Evolutionary conservation across 2,329 filamentous ascomycete genomes (phyloP).

Genomic region (Diaporthe vaccinii): DNA sequence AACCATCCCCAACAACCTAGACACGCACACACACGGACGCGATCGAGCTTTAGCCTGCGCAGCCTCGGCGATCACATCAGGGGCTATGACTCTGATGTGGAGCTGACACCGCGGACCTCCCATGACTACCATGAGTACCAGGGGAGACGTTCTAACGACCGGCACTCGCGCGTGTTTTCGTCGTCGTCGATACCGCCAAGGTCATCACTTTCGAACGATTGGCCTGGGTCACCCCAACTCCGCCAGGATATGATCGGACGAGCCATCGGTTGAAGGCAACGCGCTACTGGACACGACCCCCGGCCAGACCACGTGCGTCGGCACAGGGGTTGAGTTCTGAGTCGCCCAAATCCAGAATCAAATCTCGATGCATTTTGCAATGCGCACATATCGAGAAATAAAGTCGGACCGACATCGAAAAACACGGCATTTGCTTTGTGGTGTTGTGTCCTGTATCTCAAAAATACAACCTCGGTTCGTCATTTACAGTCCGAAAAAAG

Average conservation of each 20-base stretch:
- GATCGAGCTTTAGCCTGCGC: conserved; percentile 60
- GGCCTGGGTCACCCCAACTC: conserved; percentile 52
- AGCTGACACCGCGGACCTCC: conserved; percentile 53
- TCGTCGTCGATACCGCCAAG: conserved; percentile 59
- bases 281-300: neutral
- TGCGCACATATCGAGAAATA: neutral
- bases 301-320: neutral
- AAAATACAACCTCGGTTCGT: neutral
- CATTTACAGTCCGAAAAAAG: neutral
- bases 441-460: neutral
- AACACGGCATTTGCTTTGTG: neutral
- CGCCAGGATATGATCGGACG: conserved; percentile 64
- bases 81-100: conserved; percentile 48
- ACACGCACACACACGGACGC: conserved; percentile 57
- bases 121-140: conserved; percentile 51
- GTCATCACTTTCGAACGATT: conserved; percentile 62
- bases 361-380: neutral
- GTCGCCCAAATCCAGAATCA: neutral
- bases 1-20: conserved; percentile 50
- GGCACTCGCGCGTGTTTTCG: conserved; percentile 58
- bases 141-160: conserved; percentile 41
- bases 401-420: neutral
- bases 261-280: conserved; percentile 64
- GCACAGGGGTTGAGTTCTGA: neutral
- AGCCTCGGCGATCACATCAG: conserved; percentile 54